These are phyloP conservation scores for Sporothrix curviconia DNA, from an alignment of 2,329 filamentous ascomycete genomes.

Conservation along the genomic window DNA sequence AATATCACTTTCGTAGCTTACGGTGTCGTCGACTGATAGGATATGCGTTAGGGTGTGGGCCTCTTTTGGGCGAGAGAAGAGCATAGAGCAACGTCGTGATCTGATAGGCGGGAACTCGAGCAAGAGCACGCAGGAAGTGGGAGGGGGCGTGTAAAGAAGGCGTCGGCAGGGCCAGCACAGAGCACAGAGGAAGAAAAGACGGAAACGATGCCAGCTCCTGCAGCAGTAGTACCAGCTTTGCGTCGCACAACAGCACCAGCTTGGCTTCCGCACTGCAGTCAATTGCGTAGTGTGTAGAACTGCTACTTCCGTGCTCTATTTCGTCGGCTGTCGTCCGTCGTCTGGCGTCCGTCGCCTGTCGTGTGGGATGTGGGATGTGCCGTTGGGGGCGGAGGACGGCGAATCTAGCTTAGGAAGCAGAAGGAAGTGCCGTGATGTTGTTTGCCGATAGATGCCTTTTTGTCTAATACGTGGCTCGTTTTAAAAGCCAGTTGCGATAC, in stretches of 20 bases:
- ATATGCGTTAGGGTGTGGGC: background rate
- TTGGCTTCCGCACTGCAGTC: constrained; percentile 5
- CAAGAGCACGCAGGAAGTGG: no score
- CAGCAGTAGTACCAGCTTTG: constrained; percentile 15
- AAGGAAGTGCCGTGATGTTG: no score
- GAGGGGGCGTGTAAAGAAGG: background rate
- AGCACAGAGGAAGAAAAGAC: background rate
- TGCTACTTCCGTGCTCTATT: background rate
- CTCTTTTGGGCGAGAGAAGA: background rate
- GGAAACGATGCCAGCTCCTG: constrained; percentile 8
- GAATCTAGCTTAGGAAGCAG: no score
- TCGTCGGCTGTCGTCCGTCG: background rate
- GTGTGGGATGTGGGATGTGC: no score
- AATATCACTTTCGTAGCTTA: background rate
- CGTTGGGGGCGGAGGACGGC: no score
- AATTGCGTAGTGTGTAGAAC: constrained; percentile 2
- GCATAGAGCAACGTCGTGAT: background rate
- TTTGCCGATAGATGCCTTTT: background rate
- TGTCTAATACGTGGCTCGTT: background rate
- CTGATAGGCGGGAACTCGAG: constrained; percentile 2
- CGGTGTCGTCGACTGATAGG: background rate
- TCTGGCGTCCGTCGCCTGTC: no score
- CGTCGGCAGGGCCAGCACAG: background rate
- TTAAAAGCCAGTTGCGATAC: background rate
- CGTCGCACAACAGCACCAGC: constrained; percentile 15